Evolutionary conservation across 257 asterid species (phyloP).

Genomic region (Lithospermum erythrorhizon): DNA sequence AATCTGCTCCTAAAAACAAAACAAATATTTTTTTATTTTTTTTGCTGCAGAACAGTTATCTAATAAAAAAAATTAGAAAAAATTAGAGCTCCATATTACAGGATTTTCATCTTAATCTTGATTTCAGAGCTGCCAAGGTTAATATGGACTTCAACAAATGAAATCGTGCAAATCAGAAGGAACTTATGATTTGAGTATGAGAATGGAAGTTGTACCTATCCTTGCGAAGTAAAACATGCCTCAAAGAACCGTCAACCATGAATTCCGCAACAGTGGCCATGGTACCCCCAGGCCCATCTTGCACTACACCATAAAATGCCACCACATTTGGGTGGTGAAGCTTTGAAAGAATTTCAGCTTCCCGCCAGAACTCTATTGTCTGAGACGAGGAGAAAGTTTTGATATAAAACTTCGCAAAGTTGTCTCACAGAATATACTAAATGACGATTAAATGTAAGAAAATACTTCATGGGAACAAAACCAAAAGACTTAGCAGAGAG

Average conservation of each 20-base stretch:
- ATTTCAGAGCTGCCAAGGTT: background rate
- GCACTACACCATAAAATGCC: conserved; percentile 68
- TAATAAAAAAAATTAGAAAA: background rate
- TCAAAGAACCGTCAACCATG: conserved; percentile 65
- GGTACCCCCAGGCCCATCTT: conserved; percentile 69
- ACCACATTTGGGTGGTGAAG: conserved; percentile 80
- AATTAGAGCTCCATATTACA: background rate
- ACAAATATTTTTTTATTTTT: no score
- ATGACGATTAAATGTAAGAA: background rate
- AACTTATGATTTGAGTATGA: background rate
- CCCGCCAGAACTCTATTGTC: conserved; percentile 64
- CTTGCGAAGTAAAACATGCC: conserved; percentile 59
- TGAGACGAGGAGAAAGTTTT: conserved; percentile 16
- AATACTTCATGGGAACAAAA: background rate
- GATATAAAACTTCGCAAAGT: background rate
- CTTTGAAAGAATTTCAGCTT: conserved; percentile 64
- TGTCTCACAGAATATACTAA: background rate
- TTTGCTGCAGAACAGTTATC: background rate
- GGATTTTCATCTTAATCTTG: background rate
- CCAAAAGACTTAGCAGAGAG: background rate
- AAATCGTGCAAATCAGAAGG: background rate
- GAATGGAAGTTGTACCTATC: conserved; percentile 34
- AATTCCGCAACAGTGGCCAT: conserved; percentile 61
- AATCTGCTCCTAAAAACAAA: background rate
- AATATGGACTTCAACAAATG: background rate